Conservation (phyloP, 1,284 basidiomycete species). For the Malassezia furfur region DNA sequence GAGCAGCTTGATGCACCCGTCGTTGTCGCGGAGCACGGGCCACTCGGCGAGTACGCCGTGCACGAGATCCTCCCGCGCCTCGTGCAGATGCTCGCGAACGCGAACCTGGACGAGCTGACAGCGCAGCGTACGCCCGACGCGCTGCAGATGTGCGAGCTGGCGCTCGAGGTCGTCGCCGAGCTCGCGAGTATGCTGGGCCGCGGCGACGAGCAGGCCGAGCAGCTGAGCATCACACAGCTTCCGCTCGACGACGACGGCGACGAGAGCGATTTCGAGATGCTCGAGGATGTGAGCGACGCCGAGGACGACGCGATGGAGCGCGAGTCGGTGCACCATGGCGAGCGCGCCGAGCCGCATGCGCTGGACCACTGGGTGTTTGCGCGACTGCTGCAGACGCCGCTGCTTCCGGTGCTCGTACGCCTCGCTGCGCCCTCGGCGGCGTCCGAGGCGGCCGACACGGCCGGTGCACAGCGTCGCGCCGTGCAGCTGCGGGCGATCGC, state of each 20-base stretch:
- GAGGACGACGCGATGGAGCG: slow-evolving; percentile 14
- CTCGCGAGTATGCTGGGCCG: slow-evolving; percentile 21
- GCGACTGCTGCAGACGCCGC: slow-evolving; percentile 6
- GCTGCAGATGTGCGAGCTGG: slow-evolving; percentile 27
- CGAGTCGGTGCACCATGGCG: not conserved
- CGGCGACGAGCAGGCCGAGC: not conserved
- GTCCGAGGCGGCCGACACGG: not conserved
- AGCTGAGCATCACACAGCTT: not conserved
- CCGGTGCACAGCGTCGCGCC: slow-evolving; percentile 14
- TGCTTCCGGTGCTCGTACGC: slow-evolving; percentile 18
- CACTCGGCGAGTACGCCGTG: slow-evolving; percentile 17
- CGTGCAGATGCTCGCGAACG: not conserved
- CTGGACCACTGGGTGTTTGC: slow-evolving; percentile 2
- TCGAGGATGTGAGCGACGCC: slow-evolving; percentile 7
- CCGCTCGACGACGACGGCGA: slow-evolving; percentile 18
- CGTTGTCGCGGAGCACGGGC: not conserved
- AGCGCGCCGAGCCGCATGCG: not conserved
- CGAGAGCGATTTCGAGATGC: slow-evolving; percentile 19
- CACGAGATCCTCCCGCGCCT: slow-evolving; percentile 2
- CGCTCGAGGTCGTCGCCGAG: slow-evolving; percentile 38
- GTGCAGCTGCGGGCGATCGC: slow-evolving; percentile 31
- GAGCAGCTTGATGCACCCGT: slow-evolving; percentile 1
- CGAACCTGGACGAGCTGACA: slow-evolving; percentile 14
- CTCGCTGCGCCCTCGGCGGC: slow-evolving; percentile 24
- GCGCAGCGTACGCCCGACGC: slow-evolving; percentile 15